A percentile compares a stretch with the other conserved stretches of the same genome.
Evolutionary conservation across 2,329 filamentous ascomycete species (phyloP).

Genomic region (Hypomyces rosellus): DNA sequence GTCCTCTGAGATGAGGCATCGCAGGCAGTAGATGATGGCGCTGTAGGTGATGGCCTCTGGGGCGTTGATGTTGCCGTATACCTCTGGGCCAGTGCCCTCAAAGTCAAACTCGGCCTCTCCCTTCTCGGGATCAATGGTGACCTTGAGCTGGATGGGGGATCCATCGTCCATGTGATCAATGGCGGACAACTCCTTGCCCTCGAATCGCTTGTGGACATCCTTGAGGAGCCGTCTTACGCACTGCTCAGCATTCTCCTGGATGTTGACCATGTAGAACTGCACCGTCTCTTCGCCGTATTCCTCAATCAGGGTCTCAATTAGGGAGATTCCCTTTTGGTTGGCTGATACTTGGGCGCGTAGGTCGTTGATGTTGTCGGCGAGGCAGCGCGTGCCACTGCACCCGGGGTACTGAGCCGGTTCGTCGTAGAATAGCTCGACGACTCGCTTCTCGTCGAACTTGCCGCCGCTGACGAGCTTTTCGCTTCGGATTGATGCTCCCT

Average conservation of each 20-base stretch:
- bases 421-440: slow-evolving; percentile 64
- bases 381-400: slow-evolving; percentile 70
- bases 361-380: slow-evolving; percentile 77
- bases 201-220: slow-evolving; percentile 61
- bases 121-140: slow-evolving; percentile 67
- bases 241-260: slow-evolving; percentile 72
- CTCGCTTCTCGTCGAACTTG: slow-evolving; percentile 70
- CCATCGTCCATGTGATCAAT: slow-evolving; percentile 83
- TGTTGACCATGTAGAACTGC: slow-evolving; percentile 77
- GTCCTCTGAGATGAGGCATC: slow-evolving; percentile 72
- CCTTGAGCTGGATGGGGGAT: slow-evolving; percentile 65
- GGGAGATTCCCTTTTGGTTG: slow-evolving; percentile 78
- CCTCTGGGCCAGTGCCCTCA: slow-evolving; percentile 69
- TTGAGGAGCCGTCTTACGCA: slow-evolving; percentile 69
- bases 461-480: slow-evolving; percentile 70
- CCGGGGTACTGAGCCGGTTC: slow-evolving; percentile 69
- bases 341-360: slow-evolving; percentile 78
- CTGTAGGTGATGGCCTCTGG: slow-evolving; percentile 77
- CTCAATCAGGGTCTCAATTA: slow-evolving; percentile 67
- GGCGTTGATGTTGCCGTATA: slow-evolving; percentile 75
- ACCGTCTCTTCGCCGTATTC: slow-evolving; percentile 75
- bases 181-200: slow-evolving; percentile 63
- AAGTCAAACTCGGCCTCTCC: slow-evolving; percentile 80
- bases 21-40: slow-evolving; percentile 82
- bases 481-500: slow-evolving; percentile 57